Evolutionary conservation across 2,329 filamentous ascomycete genomes (phyloP), one percentile per base, ranked within the genome.

Genomic region (Apiospora hydei): DNA sequence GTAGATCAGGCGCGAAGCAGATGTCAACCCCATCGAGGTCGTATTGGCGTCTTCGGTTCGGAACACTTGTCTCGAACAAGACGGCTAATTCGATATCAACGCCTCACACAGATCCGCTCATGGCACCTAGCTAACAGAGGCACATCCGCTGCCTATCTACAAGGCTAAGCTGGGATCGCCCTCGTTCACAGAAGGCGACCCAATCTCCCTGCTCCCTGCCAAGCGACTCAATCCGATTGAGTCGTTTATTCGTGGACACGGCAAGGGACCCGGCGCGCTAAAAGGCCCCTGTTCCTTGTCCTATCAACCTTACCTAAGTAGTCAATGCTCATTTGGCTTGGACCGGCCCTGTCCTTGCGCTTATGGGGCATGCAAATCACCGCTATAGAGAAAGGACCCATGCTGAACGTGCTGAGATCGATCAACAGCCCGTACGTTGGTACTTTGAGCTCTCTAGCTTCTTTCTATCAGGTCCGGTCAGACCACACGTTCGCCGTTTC

Each of bases 301-400:
- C 57, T 34, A n/a, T 14, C 21, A n/a, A n/a, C 34, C 57, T 41
- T 18, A 26, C 53, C 53, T 61, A 51, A 7, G 8, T 51, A n/a
- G 57, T 41, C 57, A 64, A 64, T 64, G 57, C 57, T 64, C 57
- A 64, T 64, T 64, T 64, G 57, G 34, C 57, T 41, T 64, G 57
- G 4, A 24, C 41, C 11, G 30, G n/a, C 57, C 57, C 34, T 38
- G 57, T 64, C 34, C 57, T 64, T 64, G 34, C 24, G 57, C 34
- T n/a, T 41, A 64, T 41, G 57, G 57, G 34, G 18, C 34, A 64
- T 13, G 18, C 34, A 64, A 41, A 64, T n/a, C 57, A 41, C 18
- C 57, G 18, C 57, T 64, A n/a, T 41, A n/a, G 57, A 41, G 57
- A 41, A 41, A 8, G n/a, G 57, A 64, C 10, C 57, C 57, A 64